Evolutionary conservation across 352 stramenopile genomes (phyloP).

Genomic region (Phytopythium oedochilum): DNA sequence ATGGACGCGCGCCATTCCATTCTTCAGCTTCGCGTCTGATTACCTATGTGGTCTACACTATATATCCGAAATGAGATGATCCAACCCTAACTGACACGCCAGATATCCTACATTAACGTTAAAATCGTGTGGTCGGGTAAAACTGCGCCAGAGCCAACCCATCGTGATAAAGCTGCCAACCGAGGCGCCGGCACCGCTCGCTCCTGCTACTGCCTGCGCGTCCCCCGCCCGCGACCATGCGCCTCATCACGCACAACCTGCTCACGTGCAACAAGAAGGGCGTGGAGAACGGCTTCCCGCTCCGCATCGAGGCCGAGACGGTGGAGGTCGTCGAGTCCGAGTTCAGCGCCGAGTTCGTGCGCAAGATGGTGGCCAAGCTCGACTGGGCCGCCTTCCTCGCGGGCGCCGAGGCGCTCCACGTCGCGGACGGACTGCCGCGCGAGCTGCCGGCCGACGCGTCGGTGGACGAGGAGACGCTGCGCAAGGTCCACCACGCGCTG

Average conservation of each 20-base stretch:
- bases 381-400: constrained; percentile 86
- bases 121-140: neutral
- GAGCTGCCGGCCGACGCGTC: constrained; percentile 25
- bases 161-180: too few relatives aligned
- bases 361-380: constrained; percentile 88
- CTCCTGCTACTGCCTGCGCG: neutral
- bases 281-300: constrained; percentile 90
- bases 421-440: constrained; percentile 68
- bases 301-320: constrained; percentile 80
- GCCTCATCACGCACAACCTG: constrained; percentile 94
- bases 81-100: too few relatives aligned
- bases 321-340: constrained; percentile 81
- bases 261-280: constrained; percentile 93
- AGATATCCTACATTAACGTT: neutral
- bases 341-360: constrained; percentile 80
- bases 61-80: too few relatives aligned
- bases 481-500: constrained; percentile 87
- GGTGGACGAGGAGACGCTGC: constrained; percentile 67
- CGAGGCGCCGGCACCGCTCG: too few relatives aligned
- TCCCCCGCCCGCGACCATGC: constrained; percentile 39
- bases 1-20: neutral
- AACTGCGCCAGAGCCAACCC: too few relatives aligned
- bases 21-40: neutral
- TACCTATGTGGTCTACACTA: neutral
- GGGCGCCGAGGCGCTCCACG: constrained; percentile 65